phyloP scores from a whole-genome alignment of 192 early-diverging fungal genomes.

The Coemansia sp. region DNA sequence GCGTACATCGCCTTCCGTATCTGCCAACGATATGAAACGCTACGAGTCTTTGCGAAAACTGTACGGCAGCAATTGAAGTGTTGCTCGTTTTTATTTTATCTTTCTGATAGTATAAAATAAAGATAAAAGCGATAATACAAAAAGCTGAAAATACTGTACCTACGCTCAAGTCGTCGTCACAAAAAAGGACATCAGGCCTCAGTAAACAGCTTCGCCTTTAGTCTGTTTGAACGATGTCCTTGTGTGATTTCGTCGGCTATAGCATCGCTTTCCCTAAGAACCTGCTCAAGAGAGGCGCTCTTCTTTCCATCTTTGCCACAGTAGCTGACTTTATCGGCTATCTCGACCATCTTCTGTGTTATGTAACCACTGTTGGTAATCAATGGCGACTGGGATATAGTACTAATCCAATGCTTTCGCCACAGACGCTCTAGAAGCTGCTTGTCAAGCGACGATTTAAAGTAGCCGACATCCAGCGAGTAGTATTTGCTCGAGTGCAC shows the following conservation, averaged over 20 bases:
- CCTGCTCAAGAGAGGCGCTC: constrained; percentile 27
- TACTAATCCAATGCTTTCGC: constrained; percentile 99
- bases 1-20: constrained; percentile 82
- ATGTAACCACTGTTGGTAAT: constrained; percentile 65
- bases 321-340: constrained; percentile 39
- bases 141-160: not conserved
- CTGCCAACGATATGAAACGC: constrained; percentile 54
- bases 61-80: constrained; percentile 21
- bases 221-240: constrained; percentile 39
- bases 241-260: constrained; percentile 45
- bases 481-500: constrained; percentile 90
- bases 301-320: constrained; percentile 29
- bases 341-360: constrained; percentile 45
- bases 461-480: constrained; percentile 85
- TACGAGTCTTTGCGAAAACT: constrained; percentile 50
- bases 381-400: constrained; percentile 89
- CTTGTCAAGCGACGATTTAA: constrained; percentile 88
- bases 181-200: not conserved
- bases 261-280: constrained; percentile 45
- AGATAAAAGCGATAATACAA: not conserved
- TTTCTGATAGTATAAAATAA: not conserved
- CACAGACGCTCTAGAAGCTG: constrained; percentile 89
- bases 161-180: not conserved
- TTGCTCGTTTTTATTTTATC: constrained; percentile 4
- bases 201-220: constrained; percentile 48